Evolutionary conservation across 2,329 filamentous ascomycete species (phyloP).

Genomic region (Diaporthe caulivora): DNA sequence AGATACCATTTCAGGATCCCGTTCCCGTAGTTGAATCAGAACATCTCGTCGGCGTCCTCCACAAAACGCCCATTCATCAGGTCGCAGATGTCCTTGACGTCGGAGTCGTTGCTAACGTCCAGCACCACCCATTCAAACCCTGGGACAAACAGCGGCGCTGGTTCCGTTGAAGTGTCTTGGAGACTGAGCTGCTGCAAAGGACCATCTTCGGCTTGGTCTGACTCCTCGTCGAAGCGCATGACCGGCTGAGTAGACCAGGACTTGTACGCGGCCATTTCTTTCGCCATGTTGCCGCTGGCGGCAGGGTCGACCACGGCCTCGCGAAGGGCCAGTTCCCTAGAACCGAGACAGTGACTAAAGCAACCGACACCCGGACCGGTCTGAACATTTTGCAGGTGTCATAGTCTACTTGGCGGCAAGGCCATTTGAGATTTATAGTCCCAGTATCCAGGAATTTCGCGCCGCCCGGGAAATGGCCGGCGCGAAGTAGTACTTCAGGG

Average conservation of each 20-base stretch:
- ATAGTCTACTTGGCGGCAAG: no score
- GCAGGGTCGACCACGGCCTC: background rate
- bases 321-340: background rate
- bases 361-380: no score
- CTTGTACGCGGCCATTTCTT: background rate
- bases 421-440: no score
- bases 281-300: background rate
- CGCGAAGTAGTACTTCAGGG: no score
- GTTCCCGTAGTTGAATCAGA: background rate
- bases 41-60: background rate
- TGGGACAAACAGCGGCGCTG: background rate
- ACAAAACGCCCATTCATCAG: background rate
- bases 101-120: background rate
- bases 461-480: no score
- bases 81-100: background rate
- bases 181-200: background rate
- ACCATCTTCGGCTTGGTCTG: background rate
- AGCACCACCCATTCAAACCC: background rate
- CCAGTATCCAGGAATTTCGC: no score
- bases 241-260: background rate
- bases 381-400: no score
- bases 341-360: no score
- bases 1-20: background rate
- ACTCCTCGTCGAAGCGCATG: background rate
- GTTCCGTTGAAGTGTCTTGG: background rate